Base-by-base conservation (phyloP, 202 grass and related monocot species). In the Brachypodium distachyon region DNA sequence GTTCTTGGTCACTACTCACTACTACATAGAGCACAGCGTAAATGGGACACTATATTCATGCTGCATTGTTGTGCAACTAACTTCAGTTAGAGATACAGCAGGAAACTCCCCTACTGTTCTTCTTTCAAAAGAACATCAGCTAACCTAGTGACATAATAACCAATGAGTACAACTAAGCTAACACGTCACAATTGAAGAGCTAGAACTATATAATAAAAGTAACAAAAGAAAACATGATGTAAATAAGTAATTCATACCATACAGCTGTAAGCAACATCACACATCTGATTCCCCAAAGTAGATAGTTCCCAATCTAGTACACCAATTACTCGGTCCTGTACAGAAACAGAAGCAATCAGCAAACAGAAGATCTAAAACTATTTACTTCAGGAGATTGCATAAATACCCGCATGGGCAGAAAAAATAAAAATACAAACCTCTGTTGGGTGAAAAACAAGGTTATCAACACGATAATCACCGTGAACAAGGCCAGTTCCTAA, bases 241-340 rank as follows among this genome's bases (percentile, higher is more conserved):
- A 16, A 73, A 78, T 61, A 44, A 28, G 54, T n/a, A 2, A 60
- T 55, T 50, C 68, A 31, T 97, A 98, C 95, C 91, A 98, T 71
- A 61, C 77, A 75, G 70, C 83, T 98, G 74, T 94, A 89, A 63
- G 95, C 91, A 86, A 98, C 89, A 92, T 98, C 95, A 70, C 95
- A 92, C 95, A 94, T 98, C 67, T 98, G 95, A 74, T 98, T 95
- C 64, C 91, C 95, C 77, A 98, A 84, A 73, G 95, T 98, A 72
- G 95, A 98, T 76, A 98, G 71, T 83, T 98, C 95, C 95, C 95
- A 98, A 90, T 98, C 95, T 80, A 98, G 89, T 80, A 98, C 79
- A 48, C 91, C 95, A 86, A 98, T 94, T 38, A 98, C 91, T 70
- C 70, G 83, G 81, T 94, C 91, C 95, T 98, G 91, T 18, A 74